Base-by-base conservation (phyloP, 2,329 filamentous ascomycete species). In the Fusarium transvaalense region DNA sequence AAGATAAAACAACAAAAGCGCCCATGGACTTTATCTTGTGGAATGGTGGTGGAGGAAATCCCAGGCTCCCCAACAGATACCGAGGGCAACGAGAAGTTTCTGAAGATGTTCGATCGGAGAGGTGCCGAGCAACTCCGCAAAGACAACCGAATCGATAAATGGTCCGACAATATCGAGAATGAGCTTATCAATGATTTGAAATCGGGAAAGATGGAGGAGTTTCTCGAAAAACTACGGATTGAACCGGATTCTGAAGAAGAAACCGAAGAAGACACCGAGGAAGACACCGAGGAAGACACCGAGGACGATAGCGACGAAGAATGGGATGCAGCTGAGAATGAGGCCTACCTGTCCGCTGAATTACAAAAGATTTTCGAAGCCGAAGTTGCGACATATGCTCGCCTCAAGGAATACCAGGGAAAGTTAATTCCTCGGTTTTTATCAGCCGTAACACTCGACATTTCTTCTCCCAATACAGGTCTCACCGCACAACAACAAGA, bases 71-170 rank as follows among this genome's bases (percentile, higher is more conserved):
- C 19, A 31, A 12, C 21, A 12, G 13, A 21, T 3, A 0, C 19
- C 4, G 19, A 17, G 1, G 29, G 10, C 10, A 45, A 62, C 10
- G 38, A 47, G 4, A 58, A 38, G 5, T 75, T 75, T 32, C 57
- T 75, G 1, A 75, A 75, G 43, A 51, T 75, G 12, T 75, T 61
- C 38, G 72, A 73, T 54, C 37, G 72, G 34, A 54, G 71, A 25
- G 70, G 61, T 45, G 63, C 71, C 4, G 17, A 50, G 5, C 64
- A 73, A 8, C 37, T 58, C 8, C 71, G 71, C 1, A 15, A 45
- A 3, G 62, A 71, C 17, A 19, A 66, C 10, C 48, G 51, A 2
- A 15, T 71, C 14, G 58, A 52, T 2, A 19, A 38, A 14, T 75
- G 70, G 70, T 47, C 52, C 0, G 15, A 27, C 1, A 10, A 34